Evolutionary conservation across 2,329 filamentous ascomycete genomes (phyloP), one percentile per base, ranked within the genome.

Genomic region (Verticillium zaregamsianum): DNA sequence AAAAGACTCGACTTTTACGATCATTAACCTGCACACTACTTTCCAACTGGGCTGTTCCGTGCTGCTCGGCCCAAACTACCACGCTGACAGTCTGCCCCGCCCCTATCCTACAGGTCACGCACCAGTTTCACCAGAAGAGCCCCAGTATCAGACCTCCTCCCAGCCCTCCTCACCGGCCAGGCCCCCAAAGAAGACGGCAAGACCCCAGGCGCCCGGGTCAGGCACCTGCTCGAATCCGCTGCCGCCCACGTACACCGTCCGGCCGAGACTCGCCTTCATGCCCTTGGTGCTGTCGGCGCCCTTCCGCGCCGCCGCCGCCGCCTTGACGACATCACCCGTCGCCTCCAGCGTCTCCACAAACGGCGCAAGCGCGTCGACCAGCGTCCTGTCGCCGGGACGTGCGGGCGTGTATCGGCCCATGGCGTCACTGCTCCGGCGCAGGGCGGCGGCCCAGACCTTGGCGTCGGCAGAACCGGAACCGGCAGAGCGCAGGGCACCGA

Each of bases 191-290:
- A 99, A 93, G 73, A 89, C 86, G 37, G 90, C 89, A 66, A 98
- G 71, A 0, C 86, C 86, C 80, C 83, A 88, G 17, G 86, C 87
- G n/a, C 95, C 95, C 63, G 84, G 84, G 60, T 86, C 83, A 0
- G 83, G 84, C 9, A 83, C 83, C 68, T 78, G 71, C 66, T 78
- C 72, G 59, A 77, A 79, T 15, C 76, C 76, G 59, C 73, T 76
- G 4, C 90, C 64, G 35, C 90, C 92, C 58, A 96, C 86, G 73
- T 96, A 96, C 12, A 95, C 92, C 2, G 90, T 86, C 62, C 92
- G 80, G 8, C 95, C 95, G 49, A 99, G 79, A 68, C 89, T 95
- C 52, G 95, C 92, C 74, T 90, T 87, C 93, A 99, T 97, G 28
- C 90, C 90, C 79, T 93, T 96, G 23, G 95, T 98, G 33, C 86